Percentiles rank a stretch among this genome's conserved stretches.
phyloP scores from a whole-genome alignment of 2,329 filamentous ascomycete species.

The Fusarium scirpi region DNA sequence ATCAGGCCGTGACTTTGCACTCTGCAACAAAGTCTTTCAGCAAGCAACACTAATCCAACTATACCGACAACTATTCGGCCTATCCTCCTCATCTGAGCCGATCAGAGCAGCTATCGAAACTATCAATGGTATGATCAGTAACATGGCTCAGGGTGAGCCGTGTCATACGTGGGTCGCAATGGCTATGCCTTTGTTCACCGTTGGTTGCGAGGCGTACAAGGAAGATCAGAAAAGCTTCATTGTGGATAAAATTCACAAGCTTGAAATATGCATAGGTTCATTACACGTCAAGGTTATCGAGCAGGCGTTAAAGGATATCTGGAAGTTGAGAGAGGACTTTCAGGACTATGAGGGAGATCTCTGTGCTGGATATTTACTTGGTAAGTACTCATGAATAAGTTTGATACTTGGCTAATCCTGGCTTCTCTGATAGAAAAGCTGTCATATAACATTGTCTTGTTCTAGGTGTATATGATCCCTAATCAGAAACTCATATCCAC shows the following conservation, averaged over 20 bases:
- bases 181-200: constrained; percentile 48
- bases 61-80: constrained; percentile 41
- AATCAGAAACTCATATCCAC: too few relatives aligned
- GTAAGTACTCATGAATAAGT: constrained; percentile 22
- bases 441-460: constrained; percentile 48
- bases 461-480: constrained; percentile 1
- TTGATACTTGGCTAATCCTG: not conserved
- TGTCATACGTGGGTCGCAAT: constrained; percentile 51
- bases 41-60: constrained; percentile 46
- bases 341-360: constrained; percentile 35
- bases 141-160: constrained; percentile 47
- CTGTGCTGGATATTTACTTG: constrained; percentile 40
- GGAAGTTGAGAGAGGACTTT: constrained; percentile 39
- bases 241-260: constrained; percentile 45
- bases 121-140: constrained; percentile 42
- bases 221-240: constrained; percentile 39
- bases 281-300: constrained; percentile 45
- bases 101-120: constrained; percentile 36
- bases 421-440: constrained; percentile 25
- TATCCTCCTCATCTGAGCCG: constrained; percentile 29
- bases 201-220: constrained; percentile 46
- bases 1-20: constrained; percentile 41
- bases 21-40: constrained; percentile 46
- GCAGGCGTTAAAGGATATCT: constrained; percentile 45
- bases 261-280: constrained; percentile 44